Evolutionary conservation across 805 yeast genomes (phyloP).

Genomic region (Cyberlindnera subsufficiens): DNA sequence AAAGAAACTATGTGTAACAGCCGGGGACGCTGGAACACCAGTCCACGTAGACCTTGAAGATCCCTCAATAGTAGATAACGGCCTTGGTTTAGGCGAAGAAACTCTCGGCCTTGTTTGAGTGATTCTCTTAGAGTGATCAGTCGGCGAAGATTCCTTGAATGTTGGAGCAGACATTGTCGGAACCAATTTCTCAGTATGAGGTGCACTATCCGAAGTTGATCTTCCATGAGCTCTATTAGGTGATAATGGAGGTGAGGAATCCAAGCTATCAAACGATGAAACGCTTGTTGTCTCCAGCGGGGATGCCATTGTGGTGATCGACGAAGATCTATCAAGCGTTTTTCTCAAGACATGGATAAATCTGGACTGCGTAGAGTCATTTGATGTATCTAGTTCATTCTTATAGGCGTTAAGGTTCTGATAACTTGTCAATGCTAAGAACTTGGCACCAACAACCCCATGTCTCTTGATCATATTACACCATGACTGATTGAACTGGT

Average conservation of each 20-base stretch:
- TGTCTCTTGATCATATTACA: constrained; percentile 51
- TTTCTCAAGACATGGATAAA: constrained; percentile 51
- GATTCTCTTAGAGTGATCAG: not conserved
- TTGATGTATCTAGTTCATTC: constrained; percentile 35
- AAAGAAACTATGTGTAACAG: constrained; percentile 40
- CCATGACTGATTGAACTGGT: constrained; percentile 74
- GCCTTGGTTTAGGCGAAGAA: constrained; percentile 20
- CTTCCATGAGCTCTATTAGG: constrained; percentile 9
- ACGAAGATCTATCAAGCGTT: constrained; percentile 26
- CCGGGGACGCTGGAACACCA: constrained; percentile 31
- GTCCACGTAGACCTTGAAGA: constrained; percentile 20
- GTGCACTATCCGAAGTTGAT: constrained; percentile 26
- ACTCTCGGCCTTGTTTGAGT: constrained; percentile 2
- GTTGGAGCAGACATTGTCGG: constrained; percentile 32
- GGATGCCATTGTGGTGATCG: constrained; percentile 16
- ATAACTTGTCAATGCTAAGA: constrained; percentile 62
- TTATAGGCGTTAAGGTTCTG: constrained; percentile 45
- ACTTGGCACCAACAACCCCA: constrained; percentile 55
- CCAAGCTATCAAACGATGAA: constrained; percentile 19
- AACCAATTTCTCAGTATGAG: constrained; percentile 18
- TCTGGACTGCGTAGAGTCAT: constrained; percentile 46
- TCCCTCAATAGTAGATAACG: constrained; percentile 33
- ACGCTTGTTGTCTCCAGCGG: constrained; percentile 9
- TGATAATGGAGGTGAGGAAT: constrained; percentile 15
- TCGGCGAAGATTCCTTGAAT: constrained; percentile 5